Evolutionary conservation across 2,329 filamentous ascomycete species (phyloP).

Genomic region (Colletotrichum noveboracense): DNA sequence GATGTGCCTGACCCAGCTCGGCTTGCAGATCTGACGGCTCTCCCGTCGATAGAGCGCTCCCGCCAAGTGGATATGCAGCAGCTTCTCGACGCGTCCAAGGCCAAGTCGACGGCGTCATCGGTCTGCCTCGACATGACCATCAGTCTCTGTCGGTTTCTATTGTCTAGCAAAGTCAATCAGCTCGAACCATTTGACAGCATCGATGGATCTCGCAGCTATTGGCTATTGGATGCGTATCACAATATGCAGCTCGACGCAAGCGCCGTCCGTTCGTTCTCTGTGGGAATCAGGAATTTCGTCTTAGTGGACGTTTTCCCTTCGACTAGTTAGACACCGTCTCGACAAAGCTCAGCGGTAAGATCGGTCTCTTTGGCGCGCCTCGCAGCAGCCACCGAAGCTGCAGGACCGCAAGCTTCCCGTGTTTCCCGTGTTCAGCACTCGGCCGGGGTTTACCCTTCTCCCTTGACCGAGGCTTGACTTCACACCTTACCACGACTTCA

Average conservation of each 20-base stretch:
- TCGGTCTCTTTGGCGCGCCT: background rate
- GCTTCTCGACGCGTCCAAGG: background rate
- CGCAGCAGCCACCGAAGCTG: background rate
- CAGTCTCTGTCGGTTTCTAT: background rate
- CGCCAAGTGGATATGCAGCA: background rate
- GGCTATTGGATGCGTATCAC: background rate
- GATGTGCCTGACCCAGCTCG: background rate
- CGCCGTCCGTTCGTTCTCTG: background rate
- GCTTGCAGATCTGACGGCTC: conserved; percentile 8
- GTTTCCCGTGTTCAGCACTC: background rate
- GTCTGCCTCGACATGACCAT: background rate
- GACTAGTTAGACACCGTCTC: background rate
- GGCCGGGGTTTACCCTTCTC: conserved; percentile 1
- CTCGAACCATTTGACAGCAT: background rate
- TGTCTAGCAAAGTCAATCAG: background rate
- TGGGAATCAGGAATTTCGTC: background rate
- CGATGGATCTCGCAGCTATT: background rate
- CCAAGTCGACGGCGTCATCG: background rate
- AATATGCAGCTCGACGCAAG: background rate
- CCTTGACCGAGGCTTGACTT: background rate
- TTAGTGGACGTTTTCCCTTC: background rate
- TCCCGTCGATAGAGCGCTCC: background rate
- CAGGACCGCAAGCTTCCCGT: background rate
- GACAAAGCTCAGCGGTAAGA: background rate
- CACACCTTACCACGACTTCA: background rate